A percentile compares a stretch with the other conserved stretches of the same genome.
Conservation (phyloP, 2,329 filamentous ascomycete species). For the Colletotrichum sansevieriae region DNA sequence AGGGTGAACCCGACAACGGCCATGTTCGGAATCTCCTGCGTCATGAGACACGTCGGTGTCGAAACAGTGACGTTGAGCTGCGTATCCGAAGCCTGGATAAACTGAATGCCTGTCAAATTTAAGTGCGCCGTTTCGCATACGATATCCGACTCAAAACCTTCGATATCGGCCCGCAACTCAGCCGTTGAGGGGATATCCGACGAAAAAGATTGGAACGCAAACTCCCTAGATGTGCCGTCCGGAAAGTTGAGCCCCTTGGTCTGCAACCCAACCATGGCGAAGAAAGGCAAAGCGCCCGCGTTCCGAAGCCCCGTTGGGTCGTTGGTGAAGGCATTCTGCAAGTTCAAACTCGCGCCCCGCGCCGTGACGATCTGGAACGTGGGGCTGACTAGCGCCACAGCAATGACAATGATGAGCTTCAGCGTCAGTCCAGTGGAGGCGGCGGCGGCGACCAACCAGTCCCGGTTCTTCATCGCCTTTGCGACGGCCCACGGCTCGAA, state of each 20-base stretch:
- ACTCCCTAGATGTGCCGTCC: constrained; percentile 49
- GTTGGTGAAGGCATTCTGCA: constrained; percentile 49
- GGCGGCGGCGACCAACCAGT: constrained; percentile 51
- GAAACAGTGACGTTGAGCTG: constrained; percentile 50
- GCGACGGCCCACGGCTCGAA: constrained; percentile 47
- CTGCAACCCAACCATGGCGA: constrained; percentile 51
- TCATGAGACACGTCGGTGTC: constrained; percentile 39
- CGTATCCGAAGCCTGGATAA: constrained; percentile 39
- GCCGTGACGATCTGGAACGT: constrained; percentile 46
- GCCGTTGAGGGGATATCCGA: constrained; percentile 44
- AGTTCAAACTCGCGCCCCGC: constrained; percentile 44
- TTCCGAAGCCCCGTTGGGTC: constrained; percentile 45
- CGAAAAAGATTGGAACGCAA: constrained; percentile 53
- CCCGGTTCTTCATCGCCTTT: constrained; percentile 49
- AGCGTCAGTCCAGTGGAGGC: constrained; percentile 48
- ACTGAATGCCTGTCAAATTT: constrained; percentile 45
- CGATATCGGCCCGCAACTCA: constrained; percentile 49
- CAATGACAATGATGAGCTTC: constrained; percentile 51
- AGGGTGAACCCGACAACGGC: constrained; percentile 32
- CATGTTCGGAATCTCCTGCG: constrained; percentile 43
- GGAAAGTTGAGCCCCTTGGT: constrained; percentile 46
- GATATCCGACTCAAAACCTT: constrained; percentile 51
- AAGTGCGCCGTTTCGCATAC: constrained; percentile 50
- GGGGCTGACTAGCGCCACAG: constrained; percentile 53
- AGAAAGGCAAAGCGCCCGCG: constrained; percentile 49